phyloP scores from a whole-genome alignment of 2,329 filamentous ascomycete species.

The Aspergillus uvarum region DNA sequence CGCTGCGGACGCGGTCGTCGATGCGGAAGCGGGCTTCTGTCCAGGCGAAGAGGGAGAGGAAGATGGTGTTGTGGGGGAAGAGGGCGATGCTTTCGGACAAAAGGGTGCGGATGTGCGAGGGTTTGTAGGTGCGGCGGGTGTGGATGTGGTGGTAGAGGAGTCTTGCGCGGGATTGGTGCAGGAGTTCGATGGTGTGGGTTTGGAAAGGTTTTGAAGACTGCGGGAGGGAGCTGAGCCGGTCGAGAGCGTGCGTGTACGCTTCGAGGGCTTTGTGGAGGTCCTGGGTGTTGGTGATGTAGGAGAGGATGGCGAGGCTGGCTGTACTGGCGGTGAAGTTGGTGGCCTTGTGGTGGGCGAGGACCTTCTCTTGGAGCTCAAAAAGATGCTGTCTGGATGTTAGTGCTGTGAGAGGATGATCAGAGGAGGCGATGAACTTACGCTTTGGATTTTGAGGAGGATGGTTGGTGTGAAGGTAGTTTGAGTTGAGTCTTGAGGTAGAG shows the following conservation, averaged over 20 bases:
- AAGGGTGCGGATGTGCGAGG: slow-evolving; percentile 62
- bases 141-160: slow-evolving; percentile 67
- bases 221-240: slow-evolving; percentile 44
- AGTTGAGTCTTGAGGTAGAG: slow-evolving; percentile 21
- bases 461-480: slow-evolving; percentile 28
- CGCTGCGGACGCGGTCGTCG: slow-evolving; percentile 71
- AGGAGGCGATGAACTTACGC: slow-evolving; percentile 32
- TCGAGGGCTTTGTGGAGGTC: slow-evolving; percentile 40
- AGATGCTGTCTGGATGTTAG: slow-evolving; percentile 58
- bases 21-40: slow-evolving; percentile 70
- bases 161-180: slow-evolving; percentile 67
- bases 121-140: slow-evolving; percentile 64
- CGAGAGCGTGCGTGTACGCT: slow-evolving; percentile 45
- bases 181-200: slow-evolving; percentile 53
- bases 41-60: slow-evolving; percentile 71
- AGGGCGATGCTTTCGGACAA: slow-evolving; percentile 59
- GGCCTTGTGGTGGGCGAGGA: slow-evolving; percentile 52
- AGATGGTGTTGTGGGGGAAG: slow-evolving; percentile 75
- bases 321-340: slow-evolving; percentile 56
- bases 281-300: slow-evolving; percentile 58
- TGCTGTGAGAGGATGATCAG: slow-evolving; percentile 6
- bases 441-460: slow-evolving; percentile 39
- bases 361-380: slow-evolving; percentile 54
- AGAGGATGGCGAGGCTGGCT: slow-evolving; percentile 64
- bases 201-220: slow-evolving; percentile 35